These are phyloP conservation scores for Collybia mongolica DNA, from an alignment of 768 basidiomycete genomes.

Conservation along the genomic window DNA sequence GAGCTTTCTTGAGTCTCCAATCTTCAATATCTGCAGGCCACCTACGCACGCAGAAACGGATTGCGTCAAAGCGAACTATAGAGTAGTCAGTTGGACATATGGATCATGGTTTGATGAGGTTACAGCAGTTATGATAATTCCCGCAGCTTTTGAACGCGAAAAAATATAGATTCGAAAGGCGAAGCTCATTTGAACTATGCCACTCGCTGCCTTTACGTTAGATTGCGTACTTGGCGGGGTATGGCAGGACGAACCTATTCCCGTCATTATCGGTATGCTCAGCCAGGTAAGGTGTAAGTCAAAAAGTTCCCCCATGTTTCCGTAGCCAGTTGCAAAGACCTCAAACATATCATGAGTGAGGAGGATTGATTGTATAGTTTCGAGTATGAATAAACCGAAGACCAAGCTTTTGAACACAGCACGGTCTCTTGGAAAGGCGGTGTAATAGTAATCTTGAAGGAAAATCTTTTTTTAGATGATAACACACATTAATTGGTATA, in stretches of 20 bases:
- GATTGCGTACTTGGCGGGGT: too few relatives aligned
- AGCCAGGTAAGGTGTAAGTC: background rate
- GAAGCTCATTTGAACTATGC: too few relatives aligned
- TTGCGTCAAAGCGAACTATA: background rate
- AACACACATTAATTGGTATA: too few relatives aligned
- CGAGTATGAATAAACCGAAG: background rate
- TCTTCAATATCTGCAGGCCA: background rate
- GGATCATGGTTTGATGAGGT: too few relatives aligned
- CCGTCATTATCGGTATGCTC: background rate
- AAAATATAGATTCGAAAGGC: too few relatives aligned
- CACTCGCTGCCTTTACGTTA: too few relatives aligned
- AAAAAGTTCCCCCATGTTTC: background rate
- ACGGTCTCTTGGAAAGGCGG: background rate
- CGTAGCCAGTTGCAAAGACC: background rate
- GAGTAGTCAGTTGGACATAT: too few relatives aligned
- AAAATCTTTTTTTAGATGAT: background rate
- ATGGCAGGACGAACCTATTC: background rate
- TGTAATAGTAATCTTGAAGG: background rate
- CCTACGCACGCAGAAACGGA: background rate
- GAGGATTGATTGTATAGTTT: background rate
- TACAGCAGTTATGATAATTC: too few relatives aligned
- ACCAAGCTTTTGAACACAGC: background rate
- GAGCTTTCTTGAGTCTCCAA: background rate
- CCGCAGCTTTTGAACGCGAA: too few relatives aligned
- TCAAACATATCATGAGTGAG: background rate